Percentiles rank a stretch among this genome's conserved stretches.
phyloP scores from a whole-genome alignment of 768 basidiomycete species.

The Strobilomyces confusus region DNA sequence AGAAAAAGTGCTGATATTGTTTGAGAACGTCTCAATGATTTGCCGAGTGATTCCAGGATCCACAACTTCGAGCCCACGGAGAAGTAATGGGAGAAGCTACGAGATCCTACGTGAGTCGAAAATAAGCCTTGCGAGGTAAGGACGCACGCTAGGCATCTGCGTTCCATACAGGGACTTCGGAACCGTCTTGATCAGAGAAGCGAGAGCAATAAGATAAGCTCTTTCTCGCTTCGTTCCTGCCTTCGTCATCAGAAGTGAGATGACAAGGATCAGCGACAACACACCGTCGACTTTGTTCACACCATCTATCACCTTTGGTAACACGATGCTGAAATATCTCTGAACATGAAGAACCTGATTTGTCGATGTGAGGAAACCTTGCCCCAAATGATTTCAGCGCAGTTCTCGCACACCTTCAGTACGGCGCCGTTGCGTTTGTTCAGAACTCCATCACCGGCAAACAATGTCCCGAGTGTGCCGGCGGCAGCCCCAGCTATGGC shows the following conservation, averaged over 20 bases:
- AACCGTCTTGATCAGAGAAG: constrained; percentile 73
- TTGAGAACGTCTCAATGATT: constrained; percentile 75
- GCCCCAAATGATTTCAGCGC: not conserved
- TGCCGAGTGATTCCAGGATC: constrained; percentile 70
- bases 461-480: constrained; percentile 64
- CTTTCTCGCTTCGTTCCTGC: constrained; percentile 52
- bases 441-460: constrained; percentile 56
- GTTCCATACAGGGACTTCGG: constrained; percentile 71
- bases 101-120: not conserved
- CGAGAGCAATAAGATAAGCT: constrained; percentile 79
- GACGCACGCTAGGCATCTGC: constrained; percentile 58
- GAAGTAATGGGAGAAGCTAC: constrained; percentile 84
- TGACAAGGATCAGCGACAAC: constrained; percentile 15
- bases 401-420: constrained; percentile 54
- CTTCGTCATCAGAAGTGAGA: not conserved
- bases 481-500: constrained; percentile 71
- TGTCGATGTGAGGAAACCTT: constrained; percentile 1
- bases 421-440: constrained; percentile 77
- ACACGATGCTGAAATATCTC: constrained; percentile 64
- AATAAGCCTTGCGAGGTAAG: not conserved
- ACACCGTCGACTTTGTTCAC: constrained; percentile 54
- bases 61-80: constrained; percentile 78
- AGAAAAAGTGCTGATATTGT: constrained; percentile 60
- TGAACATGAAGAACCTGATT: constrained; percentile 68
- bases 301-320: constrained; percentile 72